Conservation (phyloP, 768 basidiomycete species). For the Nidularia sp. region DNA sequence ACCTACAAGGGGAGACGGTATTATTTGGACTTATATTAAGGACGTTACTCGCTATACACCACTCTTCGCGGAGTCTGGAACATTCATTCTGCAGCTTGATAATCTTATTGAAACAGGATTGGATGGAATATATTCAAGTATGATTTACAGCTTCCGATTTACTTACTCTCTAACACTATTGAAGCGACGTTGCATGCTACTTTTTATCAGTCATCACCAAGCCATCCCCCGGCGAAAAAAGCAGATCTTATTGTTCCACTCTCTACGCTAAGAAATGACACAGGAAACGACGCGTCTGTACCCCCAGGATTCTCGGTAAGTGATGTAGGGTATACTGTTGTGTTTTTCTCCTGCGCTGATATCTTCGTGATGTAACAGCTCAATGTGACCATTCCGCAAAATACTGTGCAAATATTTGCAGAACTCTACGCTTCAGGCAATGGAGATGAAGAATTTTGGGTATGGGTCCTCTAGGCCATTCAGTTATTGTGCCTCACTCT, state of each 20-base stretch:
- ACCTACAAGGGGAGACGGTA: slow-evolving; percentile 60
- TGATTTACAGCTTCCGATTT: slow-evolving; percentile 7
- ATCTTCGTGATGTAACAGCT: slow-evolving; percentile 31
- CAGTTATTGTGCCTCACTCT: not conserved
- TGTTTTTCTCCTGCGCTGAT: not conserved
- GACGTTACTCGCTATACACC: slow-evolving; percentile 73
- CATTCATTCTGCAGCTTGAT: slow-evolving; percentile 71
- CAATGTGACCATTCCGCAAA: slow-evolving; percentile 66
- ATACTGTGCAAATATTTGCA: slow-evolving; percentile 62
- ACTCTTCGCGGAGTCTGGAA: slow-evolving; percentile 63
- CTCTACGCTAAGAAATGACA: slow-evolving; percentile 57
- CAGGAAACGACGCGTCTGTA: slow-evolving; percentile 71
- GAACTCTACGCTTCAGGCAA: slow-evolving; percentile 68
- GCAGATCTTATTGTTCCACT: slow-evolving; percentile 69
- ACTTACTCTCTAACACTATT: not conserved
- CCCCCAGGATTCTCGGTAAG: slow-evolving; percentile 69
- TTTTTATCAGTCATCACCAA: slow-evolving; percentile 57
- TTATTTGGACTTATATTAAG: slow-evolving; percentile 76
- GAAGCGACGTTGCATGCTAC: slow-evolving; percentile 68
- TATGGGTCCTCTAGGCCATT: slow-evolving; percentile 14
- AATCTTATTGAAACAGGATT: slow-evolving; percentile 57
- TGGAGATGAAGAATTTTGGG: slow-evolving; percentile 73
- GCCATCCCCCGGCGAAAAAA: slow-evolving; percentile 53
- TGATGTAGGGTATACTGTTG: not conserved
- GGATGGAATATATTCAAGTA: slow-evolving; percentile 70